A percentile compares a stretch with the other conserved stretches of the same genome.
phyloP scores from a whole-genome alignment of 129 eudicot species.

The Centaurea solstitialis region DNA sequence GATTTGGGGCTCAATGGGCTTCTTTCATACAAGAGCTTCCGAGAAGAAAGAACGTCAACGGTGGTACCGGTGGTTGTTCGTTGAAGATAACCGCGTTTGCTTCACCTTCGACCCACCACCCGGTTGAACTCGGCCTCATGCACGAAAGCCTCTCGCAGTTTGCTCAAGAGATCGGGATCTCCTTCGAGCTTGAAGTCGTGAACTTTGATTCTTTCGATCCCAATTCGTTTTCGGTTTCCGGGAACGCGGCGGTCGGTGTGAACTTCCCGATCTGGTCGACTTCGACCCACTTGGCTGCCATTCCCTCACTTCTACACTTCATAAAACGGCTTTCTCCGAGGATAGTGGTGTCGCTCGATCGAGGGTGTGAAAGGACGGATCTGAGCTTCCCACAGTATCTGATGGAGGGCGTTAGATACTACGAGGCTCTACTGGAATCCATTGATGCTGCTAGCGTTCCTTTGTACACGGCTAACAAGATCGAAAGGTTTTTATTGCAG shows the following conservation, averaged over 20 bases:
- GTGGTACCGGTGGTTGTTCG: conserved; percentile 28
- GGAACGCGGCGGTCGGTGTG: conserved; percentile 49
- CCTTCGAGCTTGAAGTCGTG: conserved; percentile 60
- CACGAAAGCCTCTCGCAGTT: conserved; percentile 56
- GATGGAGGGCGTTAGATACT: conserved; percentile 54
- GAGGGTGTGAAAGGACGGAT: conserved; percentile 65
- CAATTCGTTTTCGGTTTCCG: conserved; percentile 32
- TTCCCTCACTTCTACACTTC: conserved; percentile 52
- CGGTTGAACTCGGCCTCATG: conserved; percentile 57
- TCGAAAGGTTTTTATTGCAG: conserved; percentile 58
- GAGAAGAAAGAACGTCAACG: conserved; percentile 19
- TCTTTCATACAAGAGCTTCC: conserved; percentile 76
- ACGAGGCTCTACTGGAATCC: conserved; percentile 48
- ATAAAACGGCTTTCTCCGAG: conserved; percentile 57
- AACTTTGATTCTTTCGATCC: conserved; percentile 67
- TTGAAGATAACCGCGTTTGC: conserved; percentile 70
- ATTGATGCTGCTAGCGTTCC: conserved; percentile 45
- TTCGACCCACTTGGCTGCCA: conserved; percentile 30
- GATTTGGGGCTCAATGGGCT: conserved; percentile 82
- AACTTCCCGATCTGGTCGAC: conserved; percentile 66
- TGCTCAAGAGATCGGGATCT: conserved; percentile 53
- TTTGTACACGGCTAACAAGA: conserved; percentile 45
- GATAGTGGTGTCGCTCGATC: conserved; percentile 52
- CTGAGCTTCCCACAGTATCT: conserved; percentile 52
- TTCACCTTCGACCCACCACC: conserved; percentile 67